Evolutionary conservation across 2,329 filamentous ascomycete genomes (phyloP).

Genomic region (Podosphaera xanthii): DNA sequence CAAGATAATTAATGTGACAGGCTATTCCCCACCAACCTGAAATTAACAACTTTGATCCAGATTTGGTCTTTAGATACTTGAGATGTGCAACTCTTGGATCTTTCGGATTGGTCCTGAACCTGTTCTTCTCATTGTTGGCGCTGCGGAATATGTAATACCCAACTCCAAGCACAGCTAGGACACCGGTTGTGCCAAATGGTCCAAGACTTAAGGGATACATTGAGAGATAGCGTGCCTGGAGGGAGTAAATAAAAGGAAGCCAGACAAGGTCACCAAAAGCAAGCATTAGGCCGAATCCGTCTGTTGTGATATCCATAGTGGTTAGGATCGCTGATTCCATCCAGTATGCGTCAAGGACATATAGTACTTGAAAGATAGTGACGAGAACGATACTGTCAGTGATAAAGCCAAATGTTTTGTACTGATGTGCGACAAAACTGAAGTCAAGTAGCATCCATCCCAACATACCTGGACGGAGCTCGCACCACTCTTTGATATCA

Average conservation of each 20-base stretch:
- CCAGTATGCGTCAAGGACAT: slow-evolving; percentile 64
- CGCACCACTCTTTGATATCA: slow-evolving; percentile 76
- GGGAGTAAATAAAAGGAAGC: slow-evolving; percentile 75
- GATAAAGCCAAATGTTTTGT: slow-evolving; percentile 59
- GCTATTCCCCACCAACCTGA: slow-evolving; percentile 87
- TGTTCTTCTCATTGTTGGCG: slow-evolving; percentile 89
- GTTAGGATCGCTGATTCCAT: slow-evolving; percentile 79
- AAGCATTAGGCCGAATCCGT: slow-evolving; percentile 91
- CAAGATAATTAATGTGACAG: slow-evolving; percentile 87
- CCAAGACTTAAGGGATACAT: slow-evolving; percentile 66
- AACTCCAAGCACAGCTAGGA: slow-evolving; percentile 40
- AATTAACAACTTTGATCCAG: slow-evolving; percentile 58
- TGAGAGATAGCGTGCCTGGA: slow-evolving; percentile 67
- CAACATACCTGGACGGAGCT: slow-evolving; percentile 76
- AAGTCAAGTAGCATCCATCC: slow-evolving; percentile 75
- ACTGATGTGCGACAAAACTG: slow-evolving; percentile 69
- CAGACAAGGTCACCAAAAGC: slow-evolving; percentile 80
- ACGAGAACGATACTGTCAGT: slow-evolving; percentile 73
- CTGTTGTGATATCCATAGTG: slow-evolving; percentile 81
- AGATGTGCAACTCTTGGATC: slow-evolving; percentile 62
- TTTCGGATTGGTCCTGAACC: slow-evolving; percentile 67
- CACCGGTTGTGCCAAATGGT: slow-evolving; percentile 34
- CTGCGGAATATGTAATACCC: slow-evolving; percentile 87
- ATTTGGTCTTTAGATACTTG: slow-evolving; percentile 64
- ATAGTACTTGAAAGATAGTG: slow-evolving; percentile 54